Percentiles rank a stretch among this genome's conserved stretches.
Conservation (phyloP, 352 stramenopile species). For the Phytophthora melonis region DNA sequence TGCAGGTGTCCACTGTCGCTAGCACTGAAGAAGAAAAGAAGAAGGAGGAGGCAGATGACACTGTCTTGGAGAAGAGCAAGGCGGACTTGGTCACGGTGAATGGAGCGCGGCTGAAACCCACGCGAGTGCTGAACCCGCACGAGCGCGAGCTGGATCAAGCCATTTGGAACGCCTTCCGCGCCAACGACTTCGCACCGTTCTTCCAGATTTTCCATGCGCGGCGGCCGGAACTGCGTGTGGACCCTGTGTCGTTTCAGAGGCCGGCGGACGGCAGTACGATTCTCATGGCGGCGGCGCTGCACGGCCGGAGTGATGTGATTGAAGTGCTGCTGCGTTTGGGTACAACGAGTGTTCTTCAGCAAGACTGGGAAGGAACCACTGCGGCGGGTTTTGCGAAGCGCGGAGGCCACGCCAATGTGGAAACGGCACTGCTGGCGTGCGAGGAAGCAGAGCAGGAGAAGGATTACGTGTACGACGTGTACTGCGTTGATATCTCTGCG, state of each 20-base stretch:
- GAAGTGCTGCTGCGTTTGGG: conserved; percentile 66
- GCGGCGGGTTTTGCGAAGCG: conserved; percentile 68
- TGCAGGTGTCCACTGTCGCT: conserved; percentile 41
- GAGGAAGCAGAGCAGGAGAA: conserved; percentile 83
- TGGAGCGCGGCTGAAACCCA: conserved; percentile 58
- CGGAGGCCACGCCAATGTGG: conserved; percentile 61
- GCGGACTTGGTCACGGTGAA: conserved; percentile 62
- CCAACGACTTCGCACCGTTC: conserved; percentile 84
- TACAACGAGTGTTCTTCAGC: conserved; percentile 58
- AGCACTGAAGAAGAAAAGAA: background rate
- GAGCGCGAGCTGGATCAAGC: conserved; percentile 83
- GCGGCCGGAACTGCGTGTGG: conserved; percentile 47
- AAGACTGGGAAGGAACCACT: conserved; percentile 70
- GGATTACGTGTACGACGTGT: conserved; percentile 88
- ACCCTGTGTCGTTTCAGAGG: conserved; percentile 71
- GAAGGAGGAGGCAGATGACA: background rate
- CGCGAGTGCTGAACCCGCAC: conserved; percentile 80
- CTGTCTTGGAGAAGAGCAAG: conserved; percentile 21
- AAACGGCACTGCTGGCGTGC: conserved; percentile 74
- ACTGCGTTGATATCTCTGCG: conserved; percentile 78
- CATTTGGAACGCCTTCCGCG: conserved; percentile 81
- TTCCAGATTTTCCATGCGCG: conserved; percentile 69
- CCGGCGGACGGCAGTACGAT: conserved; percentile 76
- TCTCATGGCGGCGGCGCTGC: conserved; percentile 80
- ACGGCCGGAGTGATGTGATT: conserved; percentile 85